A percentile compares a stretch with the other conserved stretches of the same genome.
These are phyloP conservation scores for Cryptosporidium ubiquitum DNA, from an alignment of 169 alveolate species.

Conservation along the genomic window DNA sequence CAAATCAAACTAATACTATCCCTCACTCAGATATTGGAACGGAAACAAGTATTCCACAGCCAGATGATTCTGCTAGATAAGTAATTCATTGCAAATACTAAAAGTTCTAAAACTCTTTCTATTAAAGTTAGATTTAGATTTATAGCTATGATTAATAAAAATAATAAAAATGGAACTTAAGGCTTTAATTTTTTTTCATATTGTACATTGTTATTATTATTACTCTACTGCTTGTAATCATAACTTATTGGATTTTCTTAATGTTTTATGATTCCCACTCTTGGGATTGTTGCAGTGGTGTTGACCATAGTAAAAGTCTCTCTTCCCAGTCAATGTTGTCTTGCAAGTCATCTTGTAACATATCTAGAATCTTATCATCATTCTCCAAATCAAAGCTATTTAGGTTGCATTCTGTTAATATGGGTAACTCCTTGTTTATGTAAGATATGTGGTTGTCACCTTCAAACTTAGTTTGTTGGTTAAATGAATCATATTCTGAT, in stretches of 20 bases:
- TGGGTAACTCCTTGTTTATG: neutral
- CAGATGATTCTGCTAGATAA: constrained; percentile 29
- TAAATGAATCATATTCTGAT: neutral
- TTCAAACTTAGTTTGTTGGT: neutral
- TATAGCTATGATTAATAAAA: constrained; percentile 3
- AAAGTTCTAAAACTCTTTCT: neutral
- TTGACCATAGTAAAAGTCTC: constrained; percentile 41
- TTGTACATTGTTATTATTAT: no score
- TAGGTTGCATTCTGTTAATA: neutral
- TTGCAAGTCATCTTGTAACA: neutral
- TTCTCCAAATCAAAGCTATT: neutral
- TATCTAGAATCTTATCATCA: neutral
- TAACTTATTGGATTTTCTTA: neutral
- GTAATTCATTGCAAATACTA: neutral
- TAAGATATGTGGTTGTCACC: neutral
- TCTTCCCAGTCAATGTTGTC: constrained; percentile 53
- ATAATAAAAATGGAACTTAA: neutral
- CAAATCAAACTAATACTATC: constrained; percentile 56
- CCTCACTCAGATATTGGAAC: constrained; percentile 61
- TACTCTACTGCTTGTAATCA: no score
- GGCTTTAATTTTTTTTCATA: constrained; percentile 1
- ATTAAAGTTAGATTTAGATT: constrained; percentile 15
- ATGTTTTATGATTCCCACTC: neutral
- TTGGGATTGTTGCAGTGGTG: constrained; percentile 4
- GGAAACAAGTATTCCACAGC: neutral